These are phyloP conservation scores for Cyclotella cryptica DNA, from an alignment of 108 stramenopile genomes.

Conservation along the genomic window DNA sequence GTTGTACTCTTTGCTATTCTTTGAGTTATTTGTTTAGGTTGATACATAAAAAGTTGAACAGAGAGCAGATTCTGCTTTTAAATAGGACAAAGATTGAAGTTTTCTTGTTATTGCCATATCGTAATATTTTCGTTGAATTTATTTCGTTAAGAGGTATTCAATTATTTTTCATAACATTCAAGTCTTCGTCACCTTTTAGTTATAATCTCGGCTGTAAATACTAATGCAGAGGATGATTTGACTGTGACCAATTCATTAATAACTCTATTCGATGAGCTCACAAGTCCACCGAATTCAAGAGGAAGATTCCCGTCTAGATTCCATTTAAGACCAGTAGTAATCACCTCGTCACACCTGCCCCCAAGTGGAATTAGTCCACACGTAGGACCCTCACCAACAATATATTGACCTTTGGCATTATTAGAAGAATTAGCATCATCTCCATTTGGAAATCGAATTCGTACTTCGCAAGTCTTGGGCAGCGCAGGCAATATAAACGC, in stretches of 20 bases:
- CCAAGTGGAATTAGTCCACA: constrained; percentile 85
- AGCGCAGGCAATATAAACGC: constrained; percentile 63
- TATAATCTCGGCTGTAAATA: constrained; percentile 75
- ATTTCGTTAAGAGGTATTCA: too few species aligned
- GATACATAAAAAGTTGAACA: too few species aligned
- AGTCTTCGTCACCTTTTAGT: background rate
- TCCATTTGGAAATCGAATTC: constrained; percentile 47
- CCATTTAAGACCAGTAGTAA: constrained; percentile 81
- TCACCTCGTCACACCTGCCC: constrained; percentile 61
- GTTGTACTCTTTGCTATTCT: too few species aligned
- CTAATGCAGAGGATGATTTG: constrained; percentile 57
- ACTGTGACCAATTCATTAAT: constrained; percentile 60
- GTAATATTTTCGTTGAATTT: too few species aligned
- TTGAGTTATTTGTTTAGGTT: too few species aligned
- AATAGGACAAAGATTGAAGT: too few species aligned
- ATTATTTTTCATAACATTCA: too few species aligned
- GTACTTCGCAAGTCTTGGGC: constrained; percentile 55
- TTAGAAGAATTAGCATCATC: background rate
- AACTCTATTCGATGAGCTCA: constrained; percentile 81
- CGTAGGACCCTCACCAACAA: constrained; percentile 78
- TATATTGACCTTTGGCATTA: background rate
- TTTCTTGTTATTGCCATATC: too few species aligned
- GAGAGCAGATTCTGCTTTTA: too few species aligned
- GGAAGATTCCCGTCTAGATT: constrained; percentile 73
- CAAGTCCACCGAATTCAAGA: constrained; percentile 80